Evolutionary conservation across 2,329 filamentous ascomycete genomes (phyloP).

Genomic region (Ceratocystis cubensis): DNA sequence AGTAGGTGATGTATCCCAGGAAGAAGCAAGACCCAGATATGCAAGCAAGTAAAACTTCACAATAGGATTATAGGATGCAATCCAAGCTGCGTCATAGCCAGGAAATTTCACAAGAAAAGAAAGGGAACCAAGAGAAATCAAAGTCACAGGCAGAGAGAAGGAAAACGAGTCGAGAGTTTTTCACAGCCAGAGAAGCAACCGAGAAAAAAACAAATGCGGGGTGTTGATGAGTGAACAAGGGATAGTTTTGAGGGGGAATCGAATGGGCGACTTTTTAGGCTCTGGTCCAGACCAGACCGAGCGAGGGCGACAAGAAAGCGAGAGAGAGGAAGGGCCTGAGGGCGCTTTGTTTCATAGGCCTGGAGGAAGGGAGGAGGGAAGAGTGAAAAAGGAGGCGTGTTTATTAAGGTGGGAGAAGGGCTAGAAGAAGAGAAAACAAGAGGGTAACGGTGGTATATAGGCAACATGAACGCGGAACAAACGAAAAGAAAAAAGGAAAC

Average conservation of each 20-base stretch:
- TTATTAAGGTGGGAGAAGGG: neutral
- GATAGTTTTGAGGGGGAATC: conserved; percentile 6
- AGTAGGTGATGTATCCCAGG: neutral
- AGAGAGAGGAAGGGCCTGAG: neutral
- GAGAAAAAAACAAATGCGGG: conserved; percentile 9
- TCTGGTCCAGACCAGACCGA: neutral
- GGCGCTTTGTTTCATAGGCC: neutral
- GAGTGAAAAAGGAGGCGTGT: no score
- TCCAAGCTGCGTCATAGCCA: conserved; percentile 8
- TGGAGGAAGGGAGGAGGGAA: neutral
- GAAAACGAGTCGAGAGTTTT: conserved; percentile 3
- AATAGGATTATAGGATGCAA: conserved; percentile 7
- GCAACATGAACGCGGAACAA: neutral
- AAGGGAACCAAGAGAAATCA: neutral
- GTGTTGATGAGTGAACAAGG: conserved; percentile 8
- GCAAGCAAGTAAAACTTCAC: neutral
- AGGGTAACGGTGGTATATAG: neutral
- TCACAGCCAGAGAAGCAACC: neutral
- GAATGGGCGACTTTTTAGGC: neutral
- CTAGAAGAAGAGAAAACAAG: neutral
- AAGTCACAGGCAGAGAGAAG: neutral
- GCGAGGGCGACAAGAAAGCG: neutral
- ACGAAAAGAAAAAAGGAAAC: neutral
- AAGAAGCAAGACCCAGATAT: neutral
- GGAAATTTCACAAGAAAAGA: neutral